Base-by-base conservation (phyloP, 441 rosid species). In the Raphanus hybrid region DNA sequence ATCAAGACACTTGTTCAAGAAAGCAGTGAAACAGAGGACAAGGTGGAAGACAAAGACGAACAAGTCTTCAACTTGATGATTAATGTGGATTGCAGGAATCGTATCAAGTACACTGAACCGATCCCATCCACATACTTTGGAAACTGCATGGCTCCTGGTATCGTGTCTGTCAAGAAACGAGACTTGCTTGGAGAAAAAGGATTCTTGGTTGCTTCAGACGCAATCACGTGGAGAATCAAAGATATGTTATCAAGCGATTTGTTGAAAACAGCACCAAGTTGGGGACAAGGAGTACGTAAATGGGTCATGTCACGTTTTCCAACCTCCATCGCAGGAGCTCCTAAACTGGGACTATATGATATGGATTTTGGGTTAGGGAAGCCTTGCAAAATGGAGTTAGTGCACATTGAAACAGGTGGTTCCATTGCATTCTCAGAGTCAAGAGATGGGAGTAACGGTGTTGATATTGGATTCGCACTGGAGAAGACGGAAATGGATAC, bases 21-120 rank as follows among this genome's bases (percentile, higher is more conserved):
- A 0, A 50, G 16, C 2, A 35, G 45, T 23, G 64, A 67, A 35
- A 12, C 43, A 78, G 69, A 48, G 6, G 54, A 23, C 26, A 23
- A 23, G 26, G 26, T 23, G 26, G 26, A 54, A 11, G 66, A 64
- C 60, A 57, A 61, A 50, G 74, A 72, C 0, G 69, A 67, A 35
- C 26, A 66, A 50, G 64, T 52, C 39, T 73, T 73, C 41, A 34
- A 78, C 52, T 73, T 73, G 73, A 18, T 78, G 77, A 67, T 78
- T 6, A 73, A 78, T 15, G 81, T 78, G 3, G 77, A 78, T 72
- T 78, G 81, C 77, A 78, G 81, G 48, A 78, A 72, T 6, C 77
- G 81, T 60, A 11, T 78, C n/a, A 72, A 72, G 58, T 67, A 23
- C 6, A 16, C 45, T 35, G 64, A 78, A 72, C 69, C 64, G 3